Base-by-base conservation (phyloP, 176 grass and related monocot species). In the Canna indica region DNA sequence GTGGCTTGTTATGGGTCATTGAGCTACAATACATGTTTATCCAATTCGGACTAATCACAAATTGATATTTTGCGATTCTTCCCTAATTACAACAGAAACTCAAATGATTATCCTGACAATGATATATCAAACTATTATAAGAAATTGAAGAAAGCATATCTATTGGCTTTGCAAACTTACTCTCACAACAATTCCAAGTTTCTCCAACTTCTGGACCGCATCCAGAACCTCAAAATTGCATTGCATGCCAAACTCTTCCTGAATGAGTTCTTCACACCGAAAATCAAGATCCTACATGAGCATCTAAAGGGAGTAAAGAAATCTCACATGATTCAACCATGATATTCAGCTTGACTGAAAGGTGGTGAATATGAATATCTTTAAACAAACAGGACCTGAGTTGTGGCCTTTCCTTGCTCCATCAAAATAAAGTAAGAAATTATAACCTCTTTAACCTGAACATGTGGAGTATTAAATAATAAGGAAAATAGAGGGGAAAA, bases 161-260 rank as follows among this genome's bases (percentile, higher is more conserved):
- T n/a, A n/a, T n/a, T n/a, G n/a, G n/a, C n/a, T 48, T 17, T 30
- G 54, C 45, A 47, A 79, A 72, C 88, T 90, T 67, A 97, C 94
- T 85, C 86, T 90, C 73, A 82, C 81, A 79, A 99, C 81, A 80
- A 93, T 88, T 71, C 89, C 94, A 71, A 93, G 87, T 70, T 84
- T 90, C 80, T 93, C 94, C 68, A 99, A 54, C 72, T 99, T 99
- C 59, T 85, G 89, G 70, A 93, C 80, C 60, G 89, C 89, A 80
- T 93, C 94, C 75, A 85, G 77, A 72, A 99, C 94, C 65, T 99
- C 94, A 79, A 99, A 99, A 85, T 99, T 84, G 60, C 94, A 99
- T 78, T 90, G 33, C 59, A 93, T 69, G 26, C 82, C 89, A 83
- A 99, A 99, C 69, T 99, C 86, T 76, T 99, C 94, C 74, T 80